phyloP scores from a whole-genome alignment of 2,329 filamentous ascomycete species.

The Didymella glomerata region DNA sequence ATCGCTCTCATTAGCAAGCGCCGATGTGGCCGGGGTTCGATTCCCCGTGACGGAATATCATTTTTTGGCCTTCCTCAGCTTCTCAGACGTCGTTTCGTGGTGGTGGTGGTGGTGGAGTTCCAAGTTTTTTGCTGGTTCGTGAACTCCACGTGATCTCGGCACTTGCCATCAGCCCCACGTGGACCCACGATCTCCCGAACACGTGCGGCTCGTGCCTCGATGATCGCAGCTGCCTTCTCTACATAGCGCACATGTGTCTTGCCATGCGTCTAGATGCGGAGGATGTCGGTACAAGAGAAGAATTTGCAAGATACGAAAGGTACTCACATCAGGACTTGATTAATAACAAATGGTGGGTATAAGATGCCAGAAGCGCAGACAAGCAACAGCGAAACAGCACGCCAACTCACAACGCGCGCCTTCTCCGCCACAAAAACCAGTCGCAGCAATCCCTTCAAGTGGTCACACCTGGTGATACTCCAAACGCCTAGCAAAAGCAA shows the following conservation, averaged over 20 bases:
- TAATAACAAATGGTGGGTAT: constrained; percentile 6
- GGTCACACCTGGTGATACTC: background rate
- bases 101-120: background rate
- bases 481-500: constrained; percentile 10
- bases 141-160: background rate
- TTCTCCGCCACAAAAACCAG: background rate
- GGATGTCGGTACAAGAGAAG: no score
- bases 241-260: no score
- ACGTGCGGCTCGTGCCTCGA: background rate
- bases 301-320: background rate
- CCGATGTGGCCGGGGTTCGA: constrained; percentile 11
- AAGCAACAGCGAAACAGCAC: background rate
- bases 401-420: no score
- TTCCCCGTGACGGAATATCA: constrained; percentile 12
- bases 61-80: background rate
- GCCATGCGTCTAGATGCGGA: no score
- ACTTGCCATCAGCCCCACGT: background rate
- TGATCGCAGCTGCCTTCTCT: background rate
- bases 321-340: no score
- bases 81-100: background rate
- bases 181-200: background rate
- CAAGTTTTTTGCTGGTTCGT: background rate
- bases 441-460: background rate
- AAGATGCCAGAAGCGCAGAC: constrained; percentile 6
- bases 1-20: constrained; percentile 11